phyloP scores from a whole-genome alignment of 164 flowering plant species.

The Echeveria elegans region DNA sequence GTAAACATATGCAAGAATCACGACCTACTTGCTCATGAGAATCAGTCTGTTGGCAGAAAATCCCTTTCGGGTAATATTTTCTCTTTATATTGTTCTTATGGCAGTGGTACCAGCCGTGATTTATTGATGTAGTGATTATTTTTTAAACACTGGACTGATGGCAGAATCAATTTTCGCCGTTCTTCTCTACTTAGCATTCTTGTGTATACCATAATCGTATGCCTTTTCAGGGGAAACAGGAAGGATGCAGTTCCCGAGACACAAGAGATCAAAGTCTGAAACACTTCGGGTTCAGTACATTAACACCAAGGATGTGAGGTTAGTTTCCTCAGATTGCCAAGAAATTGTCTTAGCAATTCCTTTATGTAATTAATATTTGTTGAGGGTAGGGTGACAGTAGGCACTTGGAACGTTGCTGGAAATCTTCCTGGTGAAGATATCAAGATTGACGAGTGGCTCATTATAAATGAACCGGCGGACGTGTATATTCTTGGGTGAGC shows the following conservation, averaged over 20 bases:
- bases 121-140: neutral
- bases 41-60: slow-evolving; percentile 20
- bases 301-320: slow-evolving; percentile 88
- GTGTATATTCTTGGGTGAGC: slow-evolving; percentile 81
- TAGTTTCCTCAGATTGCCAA: neutral
- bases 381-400: slow-evolving; percentile 53
- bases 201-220: neutral
- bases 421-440: slow-evolving; percentile 57
- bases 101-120: neutral
- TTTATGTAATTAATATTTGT: slow-evolving; percentile 11
- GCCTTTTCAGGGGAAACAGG: slow-evolving; percentile 31
- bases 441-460: slow-evolving; percentile 86
- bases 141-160: neutral
- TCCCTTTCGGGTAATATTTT: slow-evolving; percentile 36
- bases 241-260: slow-evolving; percentile 28
- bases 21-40: slow-evolving; percentile 20
- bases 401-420: slow-evolving; percentile 99
- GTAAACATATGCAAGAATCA: slow-evolving; percentile 24
- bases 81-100: neutral
- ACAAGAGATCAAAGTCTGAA: slow-evolving; percentile 82
- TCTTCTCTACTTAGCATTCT: neutral
- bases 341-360: neutral
- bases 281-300: slow-evolving; percentile 81
- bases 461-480: slow-evolving; percentile 65
- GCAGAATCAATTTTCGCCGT: neutral